These are phyloP conservation scores for Magnaporthiopsis incrustans DNA, from an alignment of 2,329 filamentous ascomycete genomes.

Conservation along the genomic window DNA sequence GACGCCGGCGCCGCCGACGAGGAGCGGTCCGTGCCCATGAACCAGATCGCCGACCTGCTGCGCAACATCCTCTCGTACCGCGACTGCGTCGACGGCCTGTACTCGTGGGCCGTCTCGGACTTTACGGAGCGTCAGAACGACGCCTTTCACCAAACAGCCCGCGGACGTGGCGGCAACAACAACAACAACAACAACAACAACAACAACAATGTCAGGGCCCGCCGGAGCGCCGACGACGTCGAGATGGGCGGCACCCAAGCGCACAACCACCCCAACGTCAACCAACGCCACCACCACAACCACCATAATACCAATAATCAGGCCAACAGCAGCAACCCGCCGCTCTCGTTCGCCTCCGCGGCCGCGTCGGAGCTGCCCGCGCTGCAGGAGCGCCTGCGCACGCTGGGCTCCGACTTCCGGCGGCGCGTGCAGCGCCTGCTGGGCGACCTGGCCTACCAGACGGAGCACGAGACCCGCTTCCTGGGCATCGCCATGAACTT, in stretches of 20 bases:
- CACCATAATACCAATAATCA: constrained; percentile 11
- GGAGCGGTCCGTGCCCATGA: constrained; percentile 70
- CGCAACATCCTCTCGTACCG: constrained; percentile 92
- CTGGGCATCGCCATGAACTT: constrained; percentile 98
- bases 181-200: background rate
- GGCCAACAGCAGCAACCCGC: constrained; percentile 8
- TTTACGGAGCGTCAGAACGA: constrained; percentile 87
- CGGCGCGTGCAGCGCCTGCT: constrained; percentile 71
- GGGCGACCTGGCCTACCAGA: constrained; percentile 85
- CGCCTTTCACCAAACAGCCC: constrained; percentile 27
- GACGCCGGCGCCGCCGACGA: constrained; percentile 38
- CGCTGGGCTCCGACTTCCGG: constrained; percentile 69
- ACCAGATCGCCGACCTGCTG: constrained; percentile 84
- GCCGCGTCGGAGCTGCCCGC: constrained; percentile 62
- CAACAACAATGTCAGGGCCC: background rate
- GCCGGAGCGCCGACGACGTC: constrained; percentile 1
- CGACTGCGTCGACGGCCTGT: constrained; percentile 86
- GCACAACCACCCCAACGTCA: constrained; percentile 39
- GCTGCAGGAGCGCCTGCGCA: constrained; percentile 63
- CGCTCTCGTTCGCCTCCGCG: constrained; percentile 38
- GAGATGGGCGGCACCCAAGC: constrained; percentile 5
- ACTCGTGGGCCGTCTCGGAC: constrained; percentile 90
- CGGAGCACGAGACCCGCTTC: constrained; percentile 92
- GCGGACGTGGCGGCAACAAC: constrained; percentile 4
- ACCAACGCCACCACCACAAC: constrained; percentile 22